Conservation (phyloP, 305 asterid genomes). For the Stenogyne calaminthoides region DNA sequence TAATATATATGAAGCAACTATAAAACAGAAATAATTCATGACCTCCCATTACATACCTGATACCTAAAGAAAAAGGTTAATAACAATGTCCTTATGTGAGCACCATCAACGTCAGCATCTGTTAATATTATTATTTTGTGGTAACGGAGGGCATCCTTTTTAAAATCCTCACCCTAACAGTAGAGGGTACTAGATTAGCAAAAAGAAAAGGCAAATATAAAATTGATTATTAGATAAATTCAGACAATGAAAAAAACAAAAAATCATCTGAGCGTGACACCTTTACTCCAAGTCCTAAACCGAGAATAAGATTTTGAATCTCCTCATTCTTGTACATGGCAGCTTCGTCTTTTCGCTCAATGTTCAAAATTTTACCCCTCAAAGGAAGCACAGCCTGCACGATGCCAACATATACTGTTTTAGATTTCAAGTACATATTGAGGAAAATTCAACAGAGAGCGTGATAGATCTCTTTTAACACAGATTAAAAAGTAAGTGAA, state of each 20-base stretch:
- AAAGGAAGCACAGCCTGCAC: constrained; percentile 95
- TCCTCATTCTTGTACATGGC: constrained; percentile 98
- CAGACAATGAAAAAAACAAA: constrained; percentile 9
- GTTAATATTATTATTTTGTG: constrained; percentile 95
- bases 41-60: constrained; percentile 62
- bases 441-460: neutral
- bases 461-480: neutral
- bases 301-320: constrained; percentile 97
- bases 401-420: constrained; percentile 30
- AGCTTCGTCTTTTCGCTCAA: constrained; percentile 96
- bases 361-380: constrained; percentile 95
- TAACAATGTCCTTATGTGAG: constrained; percentile 90
- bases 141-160: constrained; percentile 90
- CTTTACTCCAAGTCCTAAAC: constrained; percentile 98
- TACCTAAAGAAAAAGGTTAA: constrained; percentile 93
- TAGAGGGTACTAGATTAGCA: constrained; percentile 15
- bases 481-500: neutral
- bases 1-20: neutral
- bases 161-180: constrained; percentile 91
- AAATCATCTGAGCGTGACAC: constrained; percentile 35
- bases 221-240: neutral
- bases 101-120: constrained; percentile 99
- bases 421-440: constrained; percentile 3
- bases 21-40: neutral
- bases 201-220: constrained; percentile 8